Evolutionary conservation across 2,329 filamentous ascomycete species (phyloP).

Genomic region (Ceratocystis papillata): DNA sequence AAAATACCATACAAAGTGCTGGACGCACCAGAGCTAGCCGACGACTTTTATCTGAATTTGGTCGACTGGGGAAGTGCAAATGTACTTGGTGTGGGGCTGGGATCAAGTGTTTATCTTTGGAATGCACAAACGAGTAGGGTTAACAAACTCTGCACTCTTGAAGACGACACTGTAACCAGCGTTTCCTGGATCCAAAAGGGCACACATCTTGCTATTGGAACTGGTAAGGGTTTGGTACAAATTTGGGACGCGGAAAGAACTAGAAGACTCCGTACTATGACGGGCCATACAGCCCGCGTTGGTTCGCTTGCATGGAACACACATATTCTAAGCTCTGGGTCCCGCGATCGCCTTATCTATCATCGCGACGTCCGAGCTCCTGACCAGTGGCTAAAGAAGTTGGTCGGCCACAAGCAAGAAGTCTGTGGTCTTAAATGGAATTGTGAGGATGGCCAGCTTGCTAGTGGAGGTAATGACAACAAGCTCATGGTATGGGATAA

Average conservation of each 20-base stretch:
- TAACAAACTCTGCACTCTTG: conserved; percentile 83
- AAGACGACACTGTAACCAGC: conserved; percentile 89
- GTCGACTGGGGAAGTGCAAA: conserved; percentile 97
- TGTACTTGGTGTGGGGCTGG: conserved; percentile 82
- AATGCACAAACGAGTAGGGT: conserved; percentile 85
- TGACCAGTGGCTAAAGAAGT: conserved; percentile 75
- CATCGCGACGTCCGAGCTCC: conserved; percentile 90
- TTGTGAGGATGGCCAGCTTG: conserved; percentile 85
- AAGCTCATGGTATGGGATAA: conserved; percentile 99
- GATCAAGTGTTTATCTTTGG: conserved; percentile 96
- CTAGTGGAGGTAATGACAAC: conserved; percentile 95
- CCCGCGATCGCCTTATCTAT: conserved; percentile 83
- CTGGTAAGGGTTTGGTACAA: conserved; percentile 85
- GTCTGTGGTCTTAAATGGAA: conserved; percentile 97
- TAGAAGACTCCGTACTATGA: conserved; percentile 85
- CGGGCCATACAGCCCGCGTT: conserved; percentile 84
- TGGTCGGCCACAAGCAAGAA: conserved; percentile 94
- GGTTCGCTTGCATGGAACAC: conserved; percentile 96
- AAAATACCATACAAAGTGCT: conserved; percentile 97
- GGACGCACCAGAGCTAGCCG: conserved; percentile 87
- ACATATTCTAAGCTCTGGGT: conserved; percentile 91
- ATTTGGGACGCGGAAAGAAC: conserved; percentile 93
- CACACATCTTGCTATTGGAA: conserved; percentile 90
- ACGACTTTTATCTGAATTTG: conserved; percentile 95
- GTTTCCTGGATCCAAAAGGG: conserved; percentile 98